A percentile compares a stretch with the other conserved stretches of the same genome.
Evolutionary conservation across 192 early-diverging fungal genomes (phyloP).

Genomic region (Backusella tarrabulga): DNA sequence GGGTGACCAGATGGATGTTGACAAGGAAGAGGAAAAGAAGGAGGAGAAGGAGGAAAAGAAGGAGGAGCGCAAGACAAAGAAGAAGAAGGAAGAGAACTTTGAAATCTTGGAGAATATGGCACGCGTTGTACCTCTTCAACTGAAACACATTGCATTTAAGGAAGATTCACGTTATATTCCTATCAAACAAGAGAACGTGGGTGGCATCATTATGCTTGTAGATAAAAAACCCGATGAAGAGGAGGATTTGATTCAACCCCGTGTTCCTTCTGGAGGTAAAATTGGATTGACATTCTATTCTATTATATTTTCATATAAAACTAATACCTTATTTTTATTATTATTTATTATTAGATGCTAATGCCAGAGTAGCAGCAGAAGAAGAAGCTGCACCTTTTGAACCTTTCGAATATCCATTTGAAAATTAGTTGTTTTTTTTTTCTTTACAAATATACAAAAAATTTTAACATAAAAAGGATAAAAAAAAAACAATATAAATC

Average conservation of each 20-base stretch:
- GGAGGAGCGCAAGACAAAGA: slow-evolving; percentile 55
- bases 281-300: neutral
- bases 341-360: slow-evolving; percentile 20
- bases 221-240: slow-evolving; percentile 75
- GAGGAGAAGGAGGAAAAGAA: slow-evolving; percentile 60
- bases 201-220: slow-evolving; percentile 87
- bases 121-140: slow-evolving; percentile 84
- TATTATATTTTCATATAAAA: neutral
- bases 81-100: slow-evolving; percentile 71
- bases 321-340: neutral
- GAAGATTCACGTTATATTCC: slow-evolving; percentile 86
- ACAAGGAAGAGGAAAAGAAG: slow-evolving; percentile 54
- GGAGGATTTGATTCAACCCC: slow-evolving; percentile 76
- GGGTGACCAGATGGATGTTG: slow-evolving; percentile 49
- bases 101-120: slow-evolving; percentile 86
- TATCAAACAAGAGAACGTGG: slow-evolving; percentile 70
- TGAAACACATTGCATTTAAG: slow-evolving; percentile 84
- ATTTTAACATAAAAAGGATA: neutral
- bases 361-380: slow-evolving; percentile 46
- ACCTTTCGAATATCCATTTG: slow-evolving; percentile 85
- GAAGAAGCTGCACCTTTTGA: slow-evolving; percentile 69
- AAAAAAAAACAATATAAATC: neutral
- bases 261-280: slow-evolving; percentile 38
- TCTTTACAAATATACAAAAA: neutral
- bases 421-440: slow-evolving; percentile 35